phyloP scores from a whole-genome alignment of 208 protist genomes.

The Sergeia podlipaevii region DNA sequence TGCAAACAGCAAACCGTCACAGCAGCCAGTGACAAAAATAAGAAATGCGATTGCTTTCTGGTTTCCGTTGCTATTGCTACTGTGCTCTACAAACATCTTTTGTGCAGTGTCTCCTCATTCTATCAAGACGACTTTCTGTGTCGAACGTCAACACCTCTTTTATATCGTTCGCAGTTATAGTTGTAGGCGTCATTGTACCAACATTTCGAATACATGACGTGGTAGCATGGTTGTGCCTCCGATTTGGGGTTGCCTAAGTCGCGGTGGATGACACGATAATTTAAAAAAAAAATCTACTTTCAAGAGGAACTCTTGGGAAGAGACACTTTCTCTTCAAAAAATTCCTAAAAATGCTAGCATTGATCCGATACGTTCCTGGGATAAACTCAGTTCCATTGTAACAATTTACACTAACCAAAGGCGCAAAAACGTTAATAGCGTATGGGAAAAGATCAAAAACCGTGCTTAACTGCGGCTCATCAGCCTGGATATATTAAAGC shows the following conservation, averaged over 20 bases:
- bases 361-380: constrained; percentile 25
- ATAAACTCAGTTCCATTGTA: constrained; percentile 64
- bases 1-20: constrained; percentile 4
- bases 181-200: constrained; percentile 70
- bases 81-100: too few relatives aligned
- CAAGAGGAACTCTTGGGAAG: constrained; percentile 29
- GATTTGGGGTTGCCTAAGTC: constrained; percentile 34
- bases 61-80: neutral
- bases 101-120: constrained; percentile 13
- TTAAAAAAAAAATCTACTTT: constrained; percentile 46
- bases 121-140: constrained; percentile 16
- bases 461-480: constrained; percentile 44
- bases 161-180: constrained; percentile 49
- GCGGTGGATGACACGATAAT: constrained; percentile 65
- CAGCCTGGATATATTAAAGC: constrained; percentile 45
- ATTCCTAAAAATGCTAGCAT: constrained; percentile 3
- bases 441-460: constrained; percentile 54
- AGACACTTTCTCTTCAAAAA: constrained; percentile 13
- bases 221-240: constrained; percentile 46
- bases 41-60: neutral
- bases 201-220: constrained; percentile 41
- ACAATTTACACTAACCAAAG: constrained; percentile 43
- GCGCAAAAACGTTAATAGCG: constrained; percentile 70
- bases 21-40: constrained; percentile 17
- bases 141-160: constrained; percentile 18